Conservation (phyloP, 768 basidiomycete species). For the Auricularia sp. region DNA sequence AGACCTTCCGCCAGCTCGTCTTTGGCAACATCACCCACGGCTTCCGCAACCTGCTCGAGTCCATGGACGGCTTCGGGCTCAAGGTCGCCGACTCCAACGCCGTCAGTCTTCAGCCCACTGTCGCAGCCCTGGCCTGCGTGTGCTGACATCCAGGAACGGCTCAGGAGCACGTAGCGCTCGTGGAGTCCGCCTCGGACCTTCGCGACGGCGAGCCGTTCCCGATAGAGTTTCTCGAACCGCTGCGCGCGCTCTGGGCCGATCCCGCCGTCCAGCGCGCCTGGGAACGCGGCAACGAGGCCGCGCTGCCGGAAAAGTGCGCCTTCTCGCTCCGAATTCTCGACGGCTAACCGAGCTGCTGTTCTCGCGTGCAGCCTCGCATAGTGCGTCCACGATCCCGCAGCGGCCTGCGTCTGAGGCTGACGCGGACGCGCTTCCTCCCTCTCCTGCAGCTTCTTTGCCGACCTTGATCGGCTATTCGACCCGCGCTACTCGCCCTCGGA, state of each 20-base stretch:
- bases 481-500: slow-evolving; percentile 63
- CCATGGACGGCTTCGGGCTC: slow-evolving; percentile 84
- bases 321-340: not conserved
- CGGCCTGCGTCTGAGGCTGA: not conserved
- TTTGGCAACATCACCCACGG: slow-evolving; percentile 89
- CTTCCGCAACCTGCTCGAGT: slow-evolving; percentile 69
- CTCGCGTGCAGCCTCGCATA: slow-evolving; percentile 43
- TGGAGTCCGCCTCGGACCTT: slow-evolving; percentile 62
- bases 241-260: slow-evolving; percentile 70
- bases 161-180: slow-evolving; percentile 41
- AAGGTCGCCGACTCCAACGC: slow-evolving; percentile 53
- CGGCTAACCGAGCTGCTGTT: not conserved
- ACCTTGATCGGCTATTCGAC: slow-evolving; percentile 71
- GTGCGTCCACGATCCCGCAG: not conserved
- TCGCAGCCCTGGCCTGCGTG: no score
- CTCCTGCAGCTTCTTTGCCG: slow-evolving; percentile 47
- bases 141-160: not conserved
- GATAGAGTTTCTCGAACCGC: slow-evolving; percentile 47
- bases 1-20: slow-evolving; percentile 82
- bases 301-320: slow-evolving; percentile 78
- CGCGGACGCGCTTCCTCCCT: not conserved
- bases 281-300: slow-evolving; percentile 78
- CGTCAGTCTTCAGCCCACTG: no score
- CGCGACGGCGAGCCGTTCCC: slow-evolving; percentile 79
- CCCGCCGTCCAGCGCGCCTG: slow-evolving; percentile 64